phyloP scores from a whole-genome alignment of 192 early-diverging fungal genomes.

The Entomortierella lignicola region DNA sequence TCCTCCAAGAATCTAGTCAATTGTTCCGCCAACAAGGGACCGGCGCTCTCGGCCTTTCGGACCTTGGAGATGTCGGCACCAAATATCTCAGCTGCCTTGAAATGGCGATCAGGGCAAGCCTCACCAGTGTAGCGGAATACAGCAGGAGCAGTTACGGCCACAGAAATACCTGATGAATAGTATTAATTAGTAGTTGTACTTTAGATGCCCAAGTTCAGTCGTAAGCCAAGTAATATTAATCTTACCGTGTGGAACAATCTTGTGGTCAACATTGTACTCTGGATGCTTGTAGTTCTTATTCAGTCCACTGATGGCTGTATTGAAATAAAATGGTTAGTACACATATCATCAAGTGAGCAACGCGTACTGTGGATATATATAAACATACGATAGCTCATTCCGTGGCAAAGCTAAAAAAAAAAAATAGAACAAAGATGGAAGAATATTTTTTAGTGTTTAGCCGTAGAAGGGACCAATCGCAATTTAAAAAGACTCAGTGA shows the following conservation, averaged over 20 bases:
- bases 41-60: constrained; percentile 76
- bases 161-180: constrained; percentile 74
- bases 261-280: constrained; percentile 81
- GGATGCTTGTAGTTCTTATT: constrained; percentile 86
- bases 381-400: constrained; percentile 50
- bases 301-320: constrained; percentile 81
- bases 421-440: background rate
- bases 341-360: background rate
- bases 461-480: background rate
- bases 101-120: constrained; percentile 86
- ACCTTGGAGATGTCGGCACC: constrained; percentile 60
- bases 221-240: background rate
- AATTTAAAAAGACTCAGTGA: background rate
- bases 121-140: constrained; percentile 88
- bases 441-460: background rate
- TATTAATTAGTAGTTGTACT: too few species aligned
- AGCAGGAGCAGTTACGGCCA: constrained; percentile 91
- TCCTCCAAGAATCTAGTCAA: constrained; percentile 79
- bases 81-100: constrained; percentile 83
- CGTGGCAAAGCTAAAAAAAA: constrained; percentile 42
- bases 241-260: constrained; percentile 66
- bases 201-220: too few species aligned
- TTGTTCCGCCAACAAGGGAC: constrained; percentile 78
- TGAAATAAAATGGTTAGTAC: background rate
- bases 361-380: too few species aligned